Evolutionary conservation across 2,329 filamentous ascomycete species (phyloP), one percentile per base, ranked within the genome.

Genomic region (Curvularia sp.): DNA sequence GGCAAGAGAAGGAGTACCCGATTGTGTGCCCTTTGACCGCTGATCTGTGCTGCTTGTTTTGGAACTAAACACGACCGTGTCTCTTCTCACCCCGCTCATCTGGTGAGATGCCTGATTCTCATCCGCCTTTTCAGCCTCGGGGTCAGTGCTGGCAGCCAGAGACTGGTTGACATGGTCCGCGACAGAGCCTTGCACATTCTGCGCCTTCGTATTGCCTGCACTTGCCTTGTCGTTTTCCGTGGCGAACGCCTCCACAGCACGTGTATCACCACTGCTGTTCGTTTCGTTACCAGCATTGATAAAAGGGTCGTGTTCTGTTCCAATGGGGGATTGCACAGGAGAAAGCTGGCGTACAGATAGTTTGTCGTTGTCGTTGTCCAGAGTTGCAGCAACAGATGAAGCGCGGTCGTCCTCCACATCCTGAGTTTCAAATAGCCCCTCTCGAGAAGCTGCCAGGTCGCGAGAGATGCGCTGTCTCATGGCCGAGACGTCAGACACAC

Each of bases 281-380:
- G 43, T 9, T 32, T n/a, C 15, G 18, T 19, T 15, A 19, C 8
- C n/a, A 15, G 48, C 32, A 2, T 34, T 25, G 19, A 25, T 57
- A 12, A 53, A 38, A 27, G 42, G 32, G 3, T 39, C 49, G 25
- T 63, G 54, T 36, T 70, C 64, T 3, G 61, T 60, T 25, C 60
- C 52, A n/a, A 69, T 53, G n/a, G 69, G 68, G 18, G 73, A 73
- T 13, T 65, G 61, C 15, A 66, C 57, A 15, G 67, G 68, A 6
- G 74, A 74, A 1, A 77, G 56, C 7, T 70, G 59, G 18, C 70
- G 69, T 25, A 76, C 34, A 2, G 77, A 77, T 5, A 73, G 60
- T 10, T 75, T 69, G n/a, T 83, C 82, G 25, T 63, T 34, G 27
- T 87, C 83, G 55, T 89, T 88, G 15, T 89, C 88, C 67, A 89